These are phyloP conservation scores for Pseudogymnoascus sp. DNA, from an alignment of 2,329 filamentous ascomycete genomes.

Conservation along the genomic window DNA sequence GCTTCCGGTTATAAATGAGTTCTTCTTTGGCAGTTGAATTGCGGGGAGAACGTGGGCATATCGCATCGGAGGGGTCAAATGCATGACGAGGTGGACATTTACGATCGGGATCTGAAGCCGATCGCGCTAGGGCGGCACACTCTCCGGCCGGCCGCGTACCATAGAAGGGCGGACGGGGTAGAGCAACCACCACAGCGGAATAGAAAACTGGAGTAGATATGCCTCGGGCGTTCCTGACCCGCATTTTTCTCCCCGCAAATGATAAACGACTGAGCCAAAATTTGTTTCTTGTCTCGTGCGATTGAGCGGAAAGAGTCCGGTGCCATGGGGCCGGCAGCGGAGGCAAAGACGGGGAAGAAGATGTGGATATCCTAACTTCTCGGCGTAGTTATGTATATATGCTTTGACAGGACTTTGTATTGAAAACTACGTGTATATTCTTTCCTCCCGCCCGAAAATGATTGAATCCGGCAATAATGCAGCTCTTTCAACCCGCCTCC, in stretches of 20 bases:
- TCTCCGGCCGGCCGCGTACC: not conserved
- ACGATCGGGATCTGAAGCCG: conserved; percentile 1
- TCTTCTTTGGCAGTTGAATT: conserved; percentile 5
- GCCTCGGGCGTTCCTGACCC: not conserved
- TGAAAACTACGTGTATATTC: not conserved
- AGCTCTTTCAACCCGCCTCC: conserved; percentile 13
- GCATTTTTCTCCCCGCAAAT: not conserved
- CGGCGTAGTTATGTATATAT: conserved; percentile 6
- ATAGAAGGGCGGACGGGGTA: not conserved
- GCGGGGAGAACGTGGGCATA: conserved; percentile 2
- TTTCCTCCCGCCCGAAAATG: not conserved
- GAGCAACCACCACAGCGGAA: not conserved
- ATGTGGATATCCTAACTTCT: not conserved
- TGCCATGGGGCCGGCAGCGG: not conserved
- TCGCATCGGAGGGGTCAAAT: not conserved
- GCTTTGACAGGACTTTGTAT: not conserved
- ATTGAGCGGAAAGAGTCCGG: conserved; percentile 1
- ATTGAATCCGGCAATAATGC: not conserved
- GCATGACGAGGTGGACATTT: conserved; percentile 5
- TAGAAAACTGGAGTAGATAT: not conserved
- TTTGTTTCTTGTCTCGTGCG: not conserved
- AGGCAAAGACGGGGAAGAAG: not conserved
- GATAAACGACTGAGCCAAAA: not conserved
- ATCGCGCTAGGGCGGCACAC: conserved; percentile 1
- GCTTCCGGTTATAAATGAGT: not conserved